Conservation (phyloP, 345 rosid species). For the Ceriops tagal region DNA sequence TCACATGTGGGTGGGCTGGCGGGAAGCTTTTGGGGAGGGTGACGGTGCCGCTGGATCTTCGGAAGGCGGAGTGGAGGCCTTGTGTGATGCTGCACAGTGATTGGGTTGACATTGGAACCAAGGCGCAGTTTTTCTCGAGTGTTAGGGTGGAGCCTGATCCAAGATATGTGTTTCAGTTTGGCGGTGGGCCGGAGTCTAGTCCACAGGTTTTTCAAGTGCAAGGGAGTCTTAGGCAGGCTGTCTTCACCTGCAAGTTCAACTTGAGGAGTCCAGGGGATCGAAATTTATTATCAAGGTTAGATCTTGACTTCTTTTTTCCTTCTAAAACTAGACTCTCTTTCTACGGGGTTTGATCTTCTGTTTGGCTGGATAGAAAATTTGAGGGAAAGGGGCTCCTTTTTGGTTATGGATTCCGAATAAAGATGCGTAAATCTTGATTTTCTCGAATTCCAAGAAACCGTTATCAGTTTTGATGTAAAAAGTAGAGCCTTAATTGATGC, state of each 20-base stretch:
- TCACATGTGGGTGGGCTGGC: conserved; percentile 38
- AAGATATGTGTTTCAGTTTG: conserved; percentile 82
- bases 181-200: conserved; percentile 89
- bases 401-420: background rate
- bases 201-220: conserved; percentile 96
- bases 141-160: conserved; percentile 82
- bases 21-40: conserved; percentile 65
- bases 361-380: conserved; percentile 10
- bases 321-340: background rate
- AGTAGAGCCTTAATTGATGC: too few species aligned
- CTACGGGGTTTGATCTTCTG: background rate
- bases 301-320: background rate
- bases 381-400: background rate
- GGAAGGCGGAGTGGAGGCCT: conserved; percentile 48
- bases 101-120: conserved; percentile 52
- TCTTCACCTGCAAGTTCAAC: conserved; percentile 92
- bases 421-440: background rate
- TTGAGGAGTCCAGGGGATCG: conserved; percentile 59
- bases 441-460: background rate
- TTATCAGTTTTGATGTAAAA: background rate
- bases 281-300: conserved; percentile 56
- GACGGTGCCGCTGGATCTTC: conserved; percentile 54
- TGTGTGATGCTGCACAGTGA: conserved; percentile 68
- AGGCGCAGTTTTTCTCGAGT: conserved; percentile 44
- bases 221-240: conserved; percentile 78